These are phyloP conservation scores for Quercus engelmannii DNA, from an alignment of 306 rosid species.

Conservation along the genomic window DNA sequence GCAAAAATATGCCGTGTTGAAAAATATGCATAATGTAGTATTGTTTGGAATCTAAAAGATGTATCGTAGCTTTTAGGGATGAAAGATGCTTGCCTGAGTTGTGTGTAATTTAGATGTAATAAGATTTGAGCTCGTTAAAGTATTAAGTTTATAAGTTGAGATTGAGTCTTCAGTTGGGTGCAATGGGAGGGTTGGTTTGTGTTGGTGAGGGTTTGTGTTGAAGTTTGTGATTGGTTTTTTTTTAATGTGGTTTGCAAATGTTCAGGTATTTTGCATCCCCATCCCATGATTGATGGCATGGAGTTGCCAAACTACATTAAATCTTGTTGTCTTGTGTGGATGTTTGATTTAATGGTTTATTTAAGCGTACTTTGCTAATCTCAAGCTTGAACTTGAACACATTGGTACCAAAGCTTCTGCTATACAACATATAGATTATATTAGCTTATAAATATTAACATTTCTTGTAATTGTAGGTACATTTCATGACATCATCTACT, in stretches of 20 bases:
- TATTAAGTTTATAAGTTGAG: not conserved
- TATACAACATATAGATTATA: not conserved
- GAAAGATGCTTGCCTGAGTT: not conserved
- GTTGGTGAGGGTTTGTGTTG: not conserved
- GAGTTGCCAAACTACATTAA: not conserved
- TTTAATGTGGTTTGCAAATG: not conserved
- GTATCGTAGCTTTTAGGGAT: not conserved
- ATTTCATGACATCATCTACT: not conserved
- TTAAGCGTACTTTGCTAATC: not conserved
- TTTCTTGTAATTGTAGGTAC: not conserved
- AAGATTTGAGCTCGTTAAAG: not conserved
- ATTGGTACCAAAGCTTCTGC: not conserved
- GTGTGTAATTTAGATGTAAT: not conserved
- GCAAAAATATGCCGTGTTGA: not conserved
- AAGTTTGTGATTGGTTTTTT: not conserved
- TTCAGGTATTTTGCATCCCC: not conserved
- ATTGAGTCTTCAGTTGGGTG: not conserved
- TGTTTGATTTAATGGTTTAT: not conserved
- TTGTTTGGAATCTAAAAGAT: not conserved
- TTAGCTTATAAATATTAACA: not conserved
- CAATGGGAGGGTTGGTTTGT: not conserved
- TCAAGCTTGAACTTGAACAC: not conserved
- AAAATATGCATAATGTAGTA: not conserved
- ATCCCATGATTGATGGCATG: not conserved
- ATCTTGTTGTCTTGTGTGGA: not conserved